Conservation (phyloP, 257 asterid genomes). For the Gynochthodes officinalis region DNA sequence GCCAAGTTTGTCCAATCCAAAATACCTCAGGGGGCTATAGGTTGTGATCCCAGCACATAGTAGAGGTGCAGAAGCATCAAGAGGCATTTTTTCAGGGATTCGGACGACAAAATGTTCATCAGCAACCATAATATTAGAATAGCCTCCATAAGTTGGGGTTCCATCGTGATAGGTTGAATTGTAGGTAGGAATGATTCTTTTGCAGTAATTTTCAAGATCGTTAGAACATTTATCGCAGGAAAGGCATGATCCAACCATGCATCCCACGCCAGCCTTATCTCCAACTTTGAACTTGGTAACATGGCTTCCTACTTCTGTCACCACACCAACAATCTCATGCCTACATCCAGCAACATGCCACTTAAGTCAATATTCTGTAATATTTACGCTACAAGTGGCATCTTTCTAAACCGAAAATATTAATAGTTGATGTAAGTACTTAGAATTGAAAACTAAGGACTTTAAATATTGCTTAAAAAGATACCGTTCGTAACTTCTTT, state of each 20-base stretch:
- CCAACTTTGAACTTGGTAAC: constrained; percentile 38
- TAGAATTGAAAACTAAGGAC: too few relatives aligned
- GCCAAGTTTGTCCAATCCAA: constrained; percentile 55
- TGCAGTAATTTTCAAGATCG: constrained; percentile 47
- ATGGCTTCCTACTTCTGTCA: constrained; percentile 40
- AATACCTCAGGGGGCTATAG: constrained; percentile 47
- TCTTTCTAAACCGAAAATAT: not conserved
- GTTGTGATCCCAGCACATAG: constrained; percentile 62
- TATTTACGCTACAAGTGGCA: not conserved
- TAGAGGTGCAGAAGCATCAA: constrained; percentile 57
- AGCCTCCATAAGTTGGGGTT: constrained; percentile 43
- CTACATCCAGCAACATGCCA: constrained; percentile 10
- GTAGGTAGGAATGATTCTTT: constrained; percentile 30
- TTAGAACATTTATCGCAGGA: constrained; percentile 32
- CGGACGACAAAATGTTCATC: constrained; percentile 43
- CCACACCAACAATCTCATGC: constrained; percentile 45
- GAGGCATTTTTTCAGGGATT: constrained; percentile 54
- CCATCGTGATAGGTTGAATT: constrained; percentile 32
- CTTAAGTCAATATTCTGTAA: not conserved
- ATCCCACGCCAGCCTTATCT: constrained; percentile 47
- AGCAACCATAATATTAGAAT: constrained; percentile 40
- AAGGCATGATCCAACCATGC: constrained; percentile 43
- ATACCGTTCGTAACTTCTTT: too few relatives aligned
- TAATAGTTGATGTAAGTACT: too few relatives aligned
- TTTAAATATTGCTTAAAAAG: too few relatives aligned